Base-by-base conservation (phyloP, 2,329 filamentous ascomycete genomes). In the Macrophomina pseudophaseolina region DNA sequence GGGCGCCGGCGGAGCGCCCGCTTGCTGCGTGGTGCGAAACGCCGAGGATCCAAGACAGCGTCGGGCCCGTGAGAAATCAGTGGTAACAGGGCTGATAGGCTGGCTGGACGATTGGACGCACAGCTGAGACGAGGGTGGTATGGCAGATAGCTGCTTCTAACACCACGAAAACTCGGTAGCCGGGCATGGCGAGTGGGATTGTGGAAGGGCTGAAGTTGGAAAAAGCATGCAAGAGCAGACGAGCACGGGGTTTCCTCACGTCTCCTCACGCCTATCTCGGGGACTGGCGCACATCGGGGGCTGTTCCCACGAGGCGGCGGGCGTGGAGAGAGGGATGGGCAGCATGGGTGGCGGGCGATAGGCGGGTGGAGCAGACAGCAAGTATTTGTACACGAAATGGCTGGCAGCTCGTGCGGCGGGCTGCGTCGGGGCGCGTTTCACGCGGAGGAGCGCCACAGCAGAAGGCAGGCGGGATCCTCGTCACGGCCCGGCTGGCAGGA, bases 321-420 rank as follows among this genome's bases (percentile, higher is more conserved):
- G 44, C 58, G 58, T 49, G 58, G 58, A 44, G 42, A 49, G 16
- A 46, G 40, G 56, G 56, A 60, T 62, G 58, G 7, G 44, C 32
- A 62, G 44, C 42, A 49, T 49, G 58, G 42, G 44, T 49, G 30
- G 35, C 28, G 42, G 58, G 32, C 58, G 58, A 62, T 62, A 62
- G 42, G 58, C 56, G 28, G 35, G 56, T n/a, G 56, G 42, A 48
- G 56, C 40, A 35, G 44, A 49, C 58, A 49, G 42, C 44, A 49
- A 40, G 40, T 62, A 62, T 62, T 62, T 62, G 58, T 62, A 62
- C 58, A 62, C 58, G 32, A 49, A 38, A 48, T 60, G 11, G 40
- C 11, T 11, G 42, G 23, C 11, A 35, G 44, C 30, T 14, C 32
- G 33, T 23, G 42, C 28, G 35, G 42, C 40, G 28, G 28, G 42